A percentile compares a stretch with the other conserved stretches of the same genome.
Evolutionary conservation across 805 yeast species (phyloP).

Genomic region (Kuraishia capsulata): DNA sequence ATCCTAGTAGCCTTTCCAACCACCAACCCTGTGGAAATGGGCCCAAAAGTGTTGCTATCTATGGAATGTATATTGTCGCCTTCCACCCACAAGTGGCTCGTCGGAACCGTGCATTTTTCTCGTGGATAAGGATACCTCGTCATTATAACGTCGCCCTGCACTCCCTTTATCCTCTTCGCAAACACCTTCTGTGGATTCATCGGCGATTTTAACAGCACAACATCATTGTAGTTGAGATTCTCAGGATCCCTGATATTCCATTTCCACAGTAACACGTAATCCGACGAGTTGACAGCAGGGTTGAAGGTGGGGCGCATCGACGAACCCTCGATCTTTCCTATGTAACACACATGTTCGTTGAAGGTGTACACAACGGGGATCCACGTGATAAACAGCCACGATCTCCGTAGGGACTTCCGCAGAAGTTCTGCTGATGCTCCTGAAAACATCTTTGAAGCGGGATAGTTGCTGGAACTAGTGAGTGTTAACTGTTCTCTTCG

Average conservation of each 20-base stretch:
- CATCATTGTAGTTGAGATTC: conserved; percentile 52
- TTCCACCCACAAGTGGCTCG: conserved; percentile 88
- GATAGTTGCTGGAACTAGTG: too few relatives aligned
- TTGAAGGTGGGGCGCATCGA: conserved; percentile 90
- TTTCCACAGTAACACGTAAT: conserved; percentile 65
- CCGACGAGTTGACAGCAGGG: conserved; percentile 46
- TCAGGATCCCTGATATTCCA: conserved; percentile 40
- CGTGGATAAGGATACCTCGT: conserved; percentile 66
- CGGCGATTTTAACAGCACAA: conserved; percentile 73
- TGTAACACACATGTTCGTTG: conserved; percentile 61
- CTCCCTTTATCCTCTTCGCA: conserved; percentile 72
- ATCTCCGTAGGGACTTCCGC: conserved; percentile 18
- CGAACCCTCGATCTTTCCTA: conserved; percentile 67
- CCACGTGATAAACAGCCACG: conserved; percentile 50
- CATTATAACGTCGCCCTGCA: conserved; percentile 59
- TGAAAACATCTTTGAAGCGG: background rate
- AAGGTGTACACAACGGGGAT: conserved; percentile 67
- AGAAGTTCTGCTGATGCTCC: background rate
- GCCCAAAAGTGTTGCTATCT: conserved; percentile 85
- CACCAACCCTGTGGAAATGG: conserved; percentile 72
- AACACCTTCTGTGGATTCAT: conserved; percentile 66
- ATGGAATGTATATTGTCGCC: conserved; percentile 84
- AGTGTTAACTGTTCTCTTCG: too few relatives aligned
- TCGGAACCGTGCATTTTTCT: conserved; percentile 51
- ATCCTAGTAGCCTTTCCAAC: conserved; percentile 65